Conservation (phyloP, 2,329 filamentous ascomycete genomes). For the Xylariaceae sp. region DNA sequence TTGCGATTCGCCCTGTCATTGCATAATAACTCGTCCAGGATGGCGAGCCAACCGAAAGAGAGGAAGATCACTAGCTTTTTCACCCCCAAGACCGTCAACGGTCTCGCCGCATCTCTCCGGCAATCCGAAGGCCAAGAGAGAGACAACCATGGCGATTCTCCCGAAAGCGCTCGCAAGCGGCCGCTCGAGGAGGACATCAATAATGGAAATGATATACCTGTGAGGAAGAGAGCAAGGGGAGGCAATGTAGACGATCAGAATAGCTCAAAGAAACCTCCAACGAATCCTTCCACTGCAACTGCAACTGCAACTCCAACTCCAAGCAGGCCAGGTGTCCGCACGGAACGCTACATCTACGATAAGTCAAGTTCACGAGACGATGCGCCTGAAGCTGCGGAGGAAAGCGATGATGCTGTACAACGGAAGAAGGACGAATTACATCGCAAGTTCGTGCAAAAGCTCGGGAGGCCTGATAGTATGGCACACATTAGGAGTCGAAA, state of each 20-base stretch:
- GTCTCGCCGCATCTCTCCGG: slow-evolving; percentile 42
- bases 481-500: slow-evolving; percentile 66
- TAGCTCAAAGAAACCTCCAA: slow-evolving; percentile 43
- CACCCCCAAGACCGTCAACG: slow-evolving; percentile 60
- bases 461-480: slow-evolving; percentile 84
- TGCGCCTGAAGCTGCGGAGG: slow-evolving; percentile 40
- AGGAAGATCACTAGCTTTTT: slow-evolving; percentile 89
- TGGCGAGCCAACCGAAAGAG: slow-evolving; percentile 46
- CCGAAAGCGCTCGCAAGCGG: slow-evolving; percentile 50
- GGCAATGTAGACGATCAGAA: slow-evolving; percentile 45
- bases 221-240: slow-evolving; percentile 51
- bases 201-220: slow-evolving; percentile 45
- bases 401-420: slow-evolving; percentile 50
- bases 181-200: slow-evolving; percentile 52
- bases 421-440: slow-evolving; percentile 74
- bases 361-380: slow-evolving; percentile 48
- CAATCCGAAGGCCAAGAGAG: slow-evolving; percentile 36
- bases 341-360: slow-evolving; percentile 57
- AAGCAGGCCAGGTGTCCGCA: slow-evolving; percentile 43
- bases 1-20: background rate
- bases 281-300: slow-evolving; percentile 20
- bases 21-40: slow-evolving; percentile 19
- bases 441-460: slow-evolving; percentile 83
- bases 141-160: slow-evolving; percentile 29
- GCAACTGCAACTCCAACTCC: slow-evolving; percentile 23